Evolutionary conservation across 140 eudicot species (phyloP).

Genomic region (Senecio squalidus): DNA sequence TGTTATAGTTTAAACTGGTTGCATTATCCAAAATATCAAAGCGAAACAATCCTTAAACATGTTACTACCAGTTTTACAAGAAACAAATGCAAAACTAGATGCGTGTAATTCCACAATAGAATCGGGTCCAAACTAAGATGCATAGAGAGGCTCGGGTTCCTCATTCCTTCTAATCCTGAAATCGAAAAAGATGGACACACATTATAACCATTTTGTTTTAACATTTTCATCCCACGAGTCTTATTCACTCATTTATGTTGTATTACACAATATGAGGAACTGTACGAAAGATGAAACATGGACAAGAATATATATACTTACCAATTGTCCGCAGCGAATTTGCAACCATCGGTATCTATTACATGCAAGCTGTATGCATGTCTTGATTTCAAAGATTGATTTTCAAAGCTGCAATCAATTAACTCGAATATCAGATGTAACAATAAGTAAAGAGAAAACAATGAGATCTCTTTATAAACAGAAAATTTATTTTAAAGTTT

Average conservation of each 20-base stretch:
- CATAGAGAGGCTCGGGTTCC: constrained; percentile 82
- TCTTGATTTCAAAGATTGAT: constrained; percentile 77
- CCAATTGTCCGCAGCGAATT: constrained; percentile 90
- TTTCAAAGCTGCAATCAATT: constrained; percentile 63
- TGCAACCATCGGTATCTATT: constrained; percentile 88
- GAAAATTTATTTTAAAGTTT: neutral
- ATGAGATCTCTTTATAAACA: too few species aligned
- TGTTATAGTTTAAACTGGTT: too few species aligned
- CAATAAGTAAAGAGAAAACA: neutral
- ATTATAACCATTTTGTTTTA: neutral
- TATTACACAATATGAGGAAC: too few species aligned
- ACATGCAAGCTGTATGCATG: constrained; percentile 97
- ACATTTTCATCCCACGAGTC: neutral
- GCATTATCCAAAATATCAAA: constrained; percentile 1
- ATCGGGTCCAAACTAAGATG: constrained; percentile 22
- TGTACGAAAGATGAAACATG: neutral
- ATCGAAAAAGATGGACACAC: neutral
- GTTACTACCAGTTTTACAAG: constrained; percentile 1
- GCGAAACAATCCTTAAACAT: neutral
- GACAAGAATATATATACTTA: constrained; percentile 23
- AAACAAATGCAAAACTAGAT: constrained; percentile 1
- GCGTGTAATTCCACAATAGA: constrained; percentile 4
- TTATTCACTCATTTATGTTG: neutral
- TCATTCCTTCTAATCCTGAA: constrained; percentile 83
- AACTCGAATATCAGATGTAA: constrained; percentile 3